Evolutionary conservation across 495 filamentous ascomycete species (phyloP).

Genomic region (Xylona heveae): DNA sequence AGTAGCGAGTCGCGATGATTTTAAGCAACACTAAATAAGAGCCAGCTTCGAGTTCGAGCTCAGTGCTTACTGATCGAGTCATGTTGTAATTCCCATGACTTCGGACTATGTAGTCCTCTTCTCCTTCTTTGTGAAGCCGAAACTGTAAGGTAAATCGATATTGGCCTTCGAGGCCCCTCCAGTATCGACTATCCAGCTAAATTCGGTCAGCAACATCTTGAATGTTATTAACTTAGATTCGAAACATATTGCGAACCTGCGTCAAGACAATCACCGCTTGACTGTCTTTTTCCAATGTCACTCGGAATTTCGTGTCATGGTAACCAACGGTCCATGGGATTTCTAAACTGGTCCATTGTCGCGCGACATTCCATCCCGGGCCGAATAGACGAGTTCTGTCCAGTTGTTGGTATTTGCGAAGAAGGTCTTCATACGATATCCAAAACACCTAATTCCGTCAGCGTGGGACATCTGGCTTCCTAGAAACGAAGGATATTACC

Average conservation of each 20-base stretch:
- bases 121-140: slow-evolving; percentile 57
- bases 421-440: slow-evolving; percentile 60
- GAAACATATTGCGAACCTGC: slow-evolving; percentile 24
- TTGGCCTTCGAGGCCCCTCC: slow-evolving; percentile 60
- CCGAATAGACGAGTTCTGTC: slow-evolving; percentile 80
- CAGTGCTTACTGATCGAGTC: slow-evolving; percentile 59
- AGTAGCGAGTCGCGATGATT: slow-evolving; percentile 42
- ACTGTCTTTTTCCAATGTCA: slow-evolving; percentile 41
- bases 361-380: slow-evolving; percentile 59
- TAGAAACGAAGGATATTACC: slow-evolving; percentile 11
- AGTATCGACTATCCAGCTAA: slow-evolving; percentile 66
- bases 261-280: slow-evolving; percentile 62
- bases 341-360: slow-evolving; percentile 65
- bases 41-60: slow-evolving; percentile 63
- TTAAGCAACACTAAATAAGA: slow-evolving; percentile 64
- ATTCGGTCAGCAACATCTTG: slow-evolving; percentile 6
- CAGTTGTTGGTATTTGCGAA: slow-evolving; percentile 63
- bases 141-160: slow-evolving; percentile 64
- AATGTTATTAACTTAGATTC: neutral
- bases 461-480: slow-evolving; percentile 1
- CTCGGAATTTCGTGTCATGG: slow-evolving; percentile 58
- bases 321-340: slow-evolving; percentile 79
- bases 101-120: slow-evolving; percentile 71
- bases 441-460: slow-evolving; percentile 30
- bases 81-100: slow-evolving; percentile 49